Conservation (phyloP, 2,329 filamentous ascomycete genomes). For the Ceratocystis smalleyi region DNA sequence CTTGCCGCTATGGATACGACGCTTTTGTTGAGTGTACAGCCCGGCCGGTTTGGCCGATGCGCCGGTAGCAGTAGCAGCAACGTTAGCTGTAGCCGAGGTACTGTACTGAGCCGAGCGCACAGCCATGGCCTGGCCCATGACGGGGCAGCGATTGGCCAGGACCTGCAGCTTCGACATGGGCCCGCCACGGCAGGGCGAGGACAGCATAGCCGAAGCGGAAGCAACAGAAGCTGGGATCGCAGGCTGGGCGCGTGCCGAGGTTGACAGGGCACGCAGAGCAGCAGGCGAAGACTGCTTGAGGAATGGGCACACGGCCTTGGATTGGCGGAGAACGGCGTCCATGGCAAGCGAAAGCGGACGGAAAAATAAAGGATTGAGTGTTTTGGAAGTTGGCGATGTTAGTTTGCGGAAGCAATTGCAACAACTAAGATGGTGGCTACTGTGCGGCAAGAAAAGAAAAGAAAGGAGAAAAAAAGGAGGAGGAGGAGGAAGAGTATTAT, state of each 20-base stretch:
- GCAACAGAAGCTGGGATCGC: slow-evolving; percentile 24
- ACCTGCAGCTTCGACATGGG: slow-evolving; percentile 96
- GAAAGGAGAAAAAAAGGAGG: slow-evolving; percentile 8
- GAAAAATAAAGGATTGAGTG: background rate
- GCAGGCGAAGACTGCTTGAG: slow-evolving; percentile 86
- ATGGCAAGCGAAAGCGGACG: slow-evolving; percentile 33
- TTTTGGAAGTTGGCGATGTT: background rate
- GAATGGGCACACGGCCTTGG: slow-evolving; percentile 93
- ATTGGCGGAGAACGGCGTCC: slow-evolving; percentile 91
- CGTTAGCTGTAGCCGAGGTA: slow-evolving; percentile 26
- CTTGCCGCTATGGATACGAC: slow-evolving; percentile 8
- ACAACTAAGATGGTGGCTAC: background rate
- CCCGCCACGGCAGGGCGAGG: slow-evolving; percentile 59
- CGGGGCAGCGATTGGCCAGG: slow-evolving; percentile 83
- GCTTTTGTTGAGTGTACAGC: slow-evolving; percentile 8
- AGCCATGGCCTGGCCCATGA: slow-evolving; percentile 96
- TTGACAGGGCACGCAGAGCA: slow-evolving; percentile 77
- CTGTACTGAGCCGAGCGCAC: slow-evolving; percentile 54
- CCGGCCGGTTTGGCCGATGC: slow-evolving; percentile 25
- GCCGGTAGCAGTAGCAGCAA: slow-evolving; percentile 28
- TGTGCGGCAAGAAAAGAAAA: background rate
- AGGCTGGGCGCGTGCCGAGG: slow-evolving; percentile 45
- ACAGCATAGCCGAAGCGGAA: background rate
- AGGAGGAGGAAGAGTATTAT: background rate
- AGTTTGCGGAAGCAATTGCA: background rate